Conservation (phyloP, 1,139 yeast genomes). For the Chernovozyma sophiae-reginae region DNA sequence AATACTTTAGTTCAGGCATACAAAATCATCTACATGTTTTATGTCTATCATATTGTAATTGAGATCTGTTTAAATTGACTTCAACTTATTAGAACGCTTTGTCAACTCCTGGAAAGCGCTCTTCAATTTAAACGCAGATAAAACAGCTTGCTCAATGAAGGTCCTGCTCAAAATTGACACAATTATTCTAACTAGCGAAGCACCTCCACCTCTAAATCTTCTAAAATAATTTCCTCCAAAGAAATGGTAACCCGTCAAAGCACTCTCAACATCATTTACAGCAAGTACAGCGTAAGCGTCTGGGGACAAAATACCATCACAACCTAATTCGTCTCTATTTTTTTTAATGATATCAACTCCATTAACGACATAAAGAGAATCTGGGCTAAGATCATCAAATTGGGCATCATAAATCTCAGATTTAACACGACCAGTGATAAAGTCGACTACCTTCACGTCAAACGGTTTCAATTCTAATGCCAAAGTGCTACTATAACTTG, state of each 20-base stretch:
- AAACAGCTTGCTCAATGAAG: neutral
- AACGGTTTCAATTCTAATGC: conserved; percentile 49
- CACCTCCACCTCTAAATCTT: neutral
- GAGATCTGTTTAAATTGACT: too few species aligned
- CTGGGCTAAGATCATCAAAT: neutral
- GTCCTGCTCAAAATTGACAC: neutral
- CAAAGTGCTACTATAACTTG: conserved; percentile 52
- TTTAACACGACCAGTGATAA: conserved; percentile 22
- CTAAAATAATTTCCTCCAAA: neutral
- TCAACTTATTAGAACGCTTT: too few species aligned
- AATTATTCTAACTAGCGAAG: neutral
- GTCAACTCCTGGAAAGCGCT: neutral
- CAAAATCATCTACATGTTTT: too few species aligned
- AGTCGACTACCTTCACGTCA: conserved; percentile 22
- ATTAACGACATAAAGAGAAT: conserved; percentile 16
- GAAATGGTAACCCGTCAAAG: conserved; percentile 1
- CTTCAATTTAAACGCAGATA: neutral
- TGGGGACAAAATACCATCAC: conserved; percentile 10
- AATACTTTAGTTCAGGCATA: too few species aligned
- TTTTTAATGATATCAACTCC: conserved; percentile 15
- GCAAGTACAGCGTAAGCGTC: conserved; percentile 18
- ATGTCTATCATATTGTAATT: too few species aligned
- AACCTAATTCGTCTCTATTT: conserved; percentile 15
- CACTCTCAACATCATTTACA: conserved; percentile 19
- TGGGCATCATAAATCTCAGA: conserved; percentile 17